Conservation (phyloP, 2,329 filamentous ascomycete species). For the Xylaria arbuscula region DNA sequence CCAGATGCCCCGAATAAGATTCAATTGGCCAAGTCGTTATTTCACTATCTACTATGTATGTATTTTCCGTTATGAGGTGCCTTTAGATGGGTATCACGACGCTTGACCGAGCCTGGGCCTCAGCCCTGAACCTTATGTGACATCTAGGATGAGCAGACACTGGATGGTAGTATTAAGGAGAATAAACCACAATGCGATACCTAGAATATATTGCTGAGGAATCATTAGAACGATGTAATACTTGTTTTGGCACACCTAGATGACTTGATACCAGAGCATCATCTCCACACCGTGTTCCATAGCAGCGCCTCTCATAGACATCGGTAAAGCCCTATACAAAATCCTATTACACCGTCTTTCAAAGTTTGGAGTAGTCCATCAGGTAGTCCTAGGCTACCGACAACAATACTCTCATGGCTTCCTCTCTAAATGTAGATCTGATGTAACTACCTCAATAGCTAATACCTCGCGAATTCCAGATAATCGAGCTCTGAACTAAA, state of each 20-base stretch:
- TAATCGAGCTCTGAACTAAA: conserved; percentile 12
- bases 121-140: neutral
- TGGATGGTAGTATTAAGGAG: neutral
- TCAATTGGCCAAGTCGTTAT: neutral
- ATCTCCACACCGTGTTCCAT: conserved; percentile 4
- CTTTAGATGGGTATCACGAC: neutral
- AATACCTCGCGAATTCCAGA: neutral
- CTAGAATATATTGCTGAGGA: neutral
- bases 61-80: neutral
- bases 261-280: neutral
- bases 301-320: neutral
- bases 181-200: neutral
- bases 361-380: neutral
- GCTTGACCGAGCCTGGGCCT: neutral
- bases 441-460: neutral
- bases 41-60: neutral
- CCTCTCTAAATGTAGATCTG: neutral
- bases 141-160: neutral
- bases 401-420: neutral
- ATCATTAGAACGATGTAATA: neutral
- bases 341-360: neutral
- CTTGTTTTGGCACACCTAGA: neutral
- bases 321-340: neutral
- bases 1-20: neutral
- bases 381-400: neutral